Base-by-base conservation (phyloP, 306 rosid genomes). In the Glycyrrhiza uralensis region DNA sequence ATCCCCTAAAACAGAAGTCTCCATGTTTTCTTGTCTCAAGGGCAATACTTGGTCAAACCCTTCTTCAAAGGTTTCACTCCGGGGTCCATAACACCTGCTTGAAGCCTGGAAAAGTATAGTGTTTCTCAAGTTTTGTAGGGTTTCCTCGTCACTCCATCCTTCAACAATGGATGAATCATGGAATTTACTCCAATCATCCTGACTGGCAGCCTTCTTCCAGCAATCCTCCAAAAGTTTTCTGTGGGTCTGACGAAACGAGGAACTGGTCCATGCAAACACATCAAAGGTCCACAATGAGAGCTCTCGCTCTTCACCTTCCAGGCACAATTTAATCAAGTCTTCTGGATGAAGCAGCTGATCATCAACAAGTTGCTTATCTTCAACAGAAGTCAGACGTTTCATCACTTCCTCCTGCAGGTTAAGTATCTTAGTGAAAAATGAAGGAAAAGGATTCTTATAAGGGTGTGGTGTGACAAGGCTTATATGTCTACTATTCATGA, bases 141-240 rank as follows among this genome's bases (percentile, higher is more conserved):
- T 89, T 78, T 89, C 96, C 74, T 86, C 90, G 1, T 94, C 98
- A 18, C 90, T 79, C 98, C 98, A 91, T 33, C 98, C 98, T 82
- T 86, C 91, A 7, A 78, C 79, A 2, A n/a, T 28, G 18, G 77
- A 89, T 14, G 84, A 75, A 79, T 88, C 87, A 64, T 83, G 82
- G 15, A 94, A 79, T 72, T 68, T 49, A 71, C 79, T 85, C 98
- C 97, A 94, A 66, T 91, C 86, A 11, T 94, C 95, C 74, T 79
- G 85, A 71, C 86, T 82, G 0, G 89, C 89, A 42, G 94, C 98
- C 33, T 84, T 94, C 85, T 76, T 94, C 97, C 98, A 91, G 81
- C 96, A 89, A 70, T 89, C 90, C 76, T 91, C 96, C 82, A 94
- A 66, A 45, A 94, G 96, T 30, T 84, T 87, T 68, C 84, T 63